These are phyloP conservation scores for Atractiella rhizophila DNA, from an alignment of 768 basidiomycete genomes.

Conservation along the genomic window DNA sequence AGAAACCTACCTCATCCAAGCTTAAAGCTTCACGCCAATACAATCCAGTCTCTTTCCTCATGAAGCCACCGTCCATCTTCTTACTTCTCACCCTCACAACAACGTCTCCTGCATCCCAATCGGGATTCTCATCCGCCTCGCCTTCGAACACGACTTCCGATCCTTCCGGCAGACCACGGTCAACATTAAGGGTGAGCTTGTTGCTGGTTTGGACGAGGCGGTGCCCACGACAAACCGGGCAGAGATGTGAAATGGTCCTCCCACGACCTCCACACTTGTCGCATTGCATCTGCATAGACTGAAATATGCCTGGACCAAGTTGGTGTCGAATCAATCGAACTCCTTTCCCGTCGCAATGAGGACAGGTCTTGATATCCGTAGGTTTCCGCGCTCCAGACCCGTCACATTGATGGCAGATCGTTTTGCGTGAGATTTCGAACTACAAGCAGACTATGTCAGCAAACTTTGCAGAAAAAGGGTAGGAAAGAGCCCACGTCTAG, in stretches of 20 bases:
- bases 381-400: slow-evolving; percentile 83
- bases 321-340: slow-evolving; percentile 68
- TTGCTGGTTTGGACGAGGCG: slow-evolving; percentile 26
- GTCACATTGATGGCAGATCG: slow-evolving; percentile 89
- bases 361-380: slow-evolving; percentile 31
- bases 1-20: slow-evolving; percentile 49
- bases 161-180: slow-evolving; percentile 72
- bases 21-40: slow-evolving; percentile 83
- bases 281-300: slow-evolving; percentile 23
- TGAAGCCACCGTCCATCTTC: slow-evolving; percentile 53
- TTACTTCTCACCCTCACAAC: slow-evolving; percentile 57
- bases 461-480: background rate
- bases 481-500: slow-evolving; percentile 39
- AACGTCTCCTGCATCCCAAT: slow-evolving; percentile 88
- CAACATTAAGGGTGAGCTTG: slow-evolving; percentile 60
- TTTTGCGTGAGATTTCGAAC: slow-evolving; percentile 77
- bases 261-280: slow-evolving; percentile 54
- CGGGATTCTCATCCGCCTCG: slow-evolving; percentile 86
- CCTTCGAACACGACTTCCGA: slow-evolving; percentile 81
- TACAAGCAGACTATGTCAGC: slow-evolving; percentile 18
- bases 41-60: slow-evolving; percentile 65
- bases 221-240: slow-evolving; percentile 52
- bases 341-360: slow-evolving; percentile 58
- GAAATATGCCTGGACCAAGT: slow-evolving; percentile 26
- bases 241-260: slow-evolving; percentile 44